A percentile compares a stretch with the other conserved stretches of the same genome.
These are phyloP conservation scores for Leptographium wingfieldii DNA, from an alignment of 2,329 filamentous ascomycete genomes.

Conservation along the genomic window DNA sequence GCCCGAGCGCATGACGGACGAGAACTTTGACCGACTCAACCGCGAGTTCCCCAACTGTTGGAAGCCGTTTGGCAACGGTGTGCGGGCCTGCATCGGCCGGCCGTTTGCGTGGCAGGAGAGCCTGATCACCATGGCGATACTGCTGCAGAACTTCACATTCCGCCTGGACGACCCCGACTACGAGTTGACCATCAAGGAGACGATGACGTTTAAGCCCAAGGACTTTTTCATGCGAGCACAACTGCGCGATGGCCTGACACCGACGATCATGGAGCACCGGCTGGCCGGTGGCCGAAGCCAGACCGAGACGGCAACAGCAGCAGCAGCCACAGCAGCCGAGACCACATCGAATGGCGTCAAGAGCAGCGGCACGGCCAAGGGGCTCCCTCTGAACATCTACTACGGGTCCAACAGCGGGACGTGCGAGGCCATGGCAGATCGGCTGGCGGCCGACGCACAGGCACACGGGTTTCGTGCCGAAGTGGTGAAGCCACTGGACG, in stretches of 20 bases:
- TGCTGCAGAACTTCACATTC: slow-evolving; percentile 63
- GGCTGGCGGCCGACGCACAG: slow-evolving; percentile 33
- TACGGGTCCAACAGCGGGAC: slow-evolving; percentile 51
- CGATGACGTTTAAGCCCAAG: slow-evolving; percentile 50
- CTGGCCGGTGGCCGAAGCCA: slow-evolving; percentile 30
- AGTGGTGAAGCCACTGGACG: slow-evolving; percentile 49
- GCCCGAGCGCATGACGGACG: slow-evolving; percentile 61
- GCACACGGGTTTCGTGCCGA: slow-evolving; percentile 19
- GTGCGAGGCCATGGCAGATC: slow-evolving; percentile 56
- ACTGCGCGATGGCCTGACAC: slow-evolving; percentile 46
- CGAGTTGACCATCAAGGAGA: slow-evolving; percentile 39
- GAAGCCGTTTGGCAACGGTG: slow-evolving; percentile 53
- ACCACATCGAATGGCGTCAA: background rate
- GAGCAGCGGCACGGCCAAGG: slow-evolving; percentile 16
- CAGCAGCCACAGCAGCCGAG: slow-evolving; percentile 21
- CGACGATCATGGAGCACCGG: slow-evolving; percentile 32
- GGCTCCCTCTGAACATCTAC: slow-evolving; percentile 46
- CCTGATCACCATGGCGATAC: slow-evolving; percentile 45
- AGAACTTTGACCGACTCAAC: slow-evolving; percentile 47
- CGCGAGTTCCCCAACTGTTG: slow-evolving; percentile 49
- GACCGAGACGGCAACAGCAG: slow-evolving; percentile 21
- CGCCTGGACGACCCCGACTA: slow-evolving; percentile 49
- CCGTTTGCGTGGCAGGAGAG: slow-evolving; percentile 66
- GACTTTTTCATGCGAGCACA: slow-evolving; percentile 49
- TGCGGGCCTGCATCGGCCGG: slow-evolving; percentile 56